Conservation (phyloP, 2,329 filamentous ascomycete genomes). For the Phaeosphaeriaceae sp. region DNA sequence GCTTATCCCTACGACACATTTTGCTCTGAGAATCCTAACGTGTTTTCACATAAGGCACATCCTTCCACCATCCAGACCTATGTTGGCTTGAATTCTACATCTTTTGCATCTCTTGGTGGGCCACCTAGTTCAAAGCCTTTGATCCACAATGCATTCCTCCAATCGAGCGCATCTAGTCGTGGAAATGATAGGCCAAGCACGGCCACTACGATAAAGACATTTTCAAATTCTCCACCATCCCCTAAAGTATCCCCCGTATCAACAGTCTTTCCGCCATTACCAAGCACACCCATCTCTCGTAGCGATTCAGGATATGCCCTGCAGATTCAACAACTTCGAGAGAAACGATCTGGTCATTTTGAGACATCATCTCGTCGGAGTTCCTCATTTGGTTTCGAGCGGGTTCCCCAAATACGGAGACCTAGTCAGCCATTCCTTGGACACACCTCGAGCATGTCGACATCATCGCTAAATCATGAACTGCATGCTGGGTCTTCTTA, state of each 20-base stretch:
- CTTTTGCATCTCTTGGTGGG: slow-evolving; percentile 74
- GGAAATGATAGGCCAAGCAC: slow-evolving; percentile 73
- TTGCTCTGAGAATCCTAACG: slow-evolving; percentile 79
- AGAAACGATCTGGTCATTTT: slow-evolving; percentile 95
- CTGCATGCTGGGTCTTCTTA: slow-evolving; percentile 63
- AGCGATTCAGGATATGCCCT: slow-evolving; percentile 92
- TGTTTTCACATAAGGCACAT: slow-evolving; percentile 76
- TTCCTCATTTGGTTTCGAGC: slow-evolving; percentile 72
- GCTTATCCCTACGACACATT: slow-evolving; percentile 91
- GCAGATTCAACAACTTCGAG: slow-evolving; percentile 76
- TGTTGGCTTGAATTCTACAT: slow-evolving; percentile 86
- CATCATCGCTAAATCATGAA: slow-evolving; percentile 64
- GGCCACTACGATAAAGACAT: slow-evolving; percentile 43
- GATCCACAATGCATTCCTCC: slow-evolving; percentile 90
- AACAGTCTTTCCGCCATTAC: slow-evolving; percentile 75
- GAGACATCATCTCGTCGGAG: slow-evolving; percentile 52
- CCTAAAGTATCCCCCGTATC: slow-evolving; percentile 76
- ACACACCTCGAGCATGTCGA: slow-evolving; percentile 69
- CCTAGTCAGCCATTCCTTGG: slow-evolving; percentile 71
- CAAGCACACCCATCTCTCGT: slow-evolving; percentile 79
- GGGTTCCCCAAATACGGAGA: slow-evolving; percentile 68
- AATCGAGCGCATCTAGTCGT: slow-evolving; percentile 70
- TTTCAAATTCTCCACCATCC: slow-evolving; percentile 60
- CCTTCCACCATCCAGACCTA: slow-evolving; percentile 81
- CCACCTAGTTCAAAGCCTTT: slow-evolving; percentile 62